Conservation (phyloP, 352 stramenopile species). For the Halophytophthora polymorphica region DNA sequence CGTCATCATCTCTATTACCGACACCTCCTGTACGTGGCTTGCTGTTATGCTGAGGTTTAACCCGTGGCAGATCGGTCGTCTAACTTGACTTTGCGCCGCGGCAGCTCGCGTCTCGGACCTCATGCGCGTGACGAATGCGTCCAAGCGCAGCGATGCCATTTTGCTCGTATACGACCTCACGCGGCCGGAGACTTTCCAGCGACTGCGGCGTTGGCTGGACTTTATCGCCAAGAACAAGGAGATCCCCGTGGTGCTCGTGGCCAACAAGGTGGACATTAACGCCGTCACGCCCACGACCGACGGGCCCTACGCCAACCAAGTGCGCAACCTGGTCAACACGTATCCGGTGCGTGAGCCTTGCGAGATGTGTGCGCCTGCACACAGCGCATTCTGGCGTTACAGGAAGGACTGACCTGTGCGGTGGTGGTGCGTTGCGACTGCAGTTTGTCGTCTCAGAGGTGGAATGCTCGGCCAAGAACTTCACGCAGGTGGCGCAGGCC, state of each 20-base stretch:
- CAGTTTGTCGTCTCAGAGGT: conserved; percentile 82
- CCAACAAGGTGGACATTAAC: conserved; percentile 87
- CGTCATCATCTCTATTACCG: conserved; percentile 87
- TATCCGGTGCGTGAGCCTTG: conserved; percentile 45
- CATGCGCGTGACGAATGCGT: conserved; percentile 80
- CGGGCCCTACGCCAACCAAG: conserved; percentile 65
- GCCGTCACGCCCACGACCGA: conserved; percentile 57
- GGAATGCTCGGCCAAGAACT: conserved; percentile 87
- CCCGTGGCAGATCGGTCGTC: background rate
- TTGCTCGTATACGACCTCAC: conserved; percentile 86
- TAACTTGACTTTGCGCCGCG: conserved; percentile 1
- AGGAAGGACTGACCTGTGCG: background rate
- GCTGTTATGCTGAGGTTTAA: background rate
- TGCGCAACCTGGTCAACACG: conserved; percentile 62
- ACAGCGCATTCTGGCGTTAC: background rate
- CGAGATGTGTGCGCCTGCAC: no score
- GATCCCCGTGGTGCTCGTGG: conserved; percentile 85
- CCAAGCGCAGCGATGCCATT: conserved; percentile 84
- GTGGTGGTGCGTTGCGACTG: conserved; percentile 1
- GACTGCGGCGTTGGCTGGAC: conserved; percentile 79
- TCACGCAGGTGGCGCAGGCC: conserved; percentile 83
- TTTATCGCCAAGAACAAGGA: conserved; percentile 86
- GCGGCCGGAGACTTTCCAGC: conserved; percentile 82
- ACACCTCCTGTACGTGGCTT: conserved; percentile 69
- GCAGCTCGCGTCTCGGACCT: conserved; percentile 73